Conservation (phyloP, 768 basidiomycete genomes). For the Leucosporidium creatinivorum region DNA sequence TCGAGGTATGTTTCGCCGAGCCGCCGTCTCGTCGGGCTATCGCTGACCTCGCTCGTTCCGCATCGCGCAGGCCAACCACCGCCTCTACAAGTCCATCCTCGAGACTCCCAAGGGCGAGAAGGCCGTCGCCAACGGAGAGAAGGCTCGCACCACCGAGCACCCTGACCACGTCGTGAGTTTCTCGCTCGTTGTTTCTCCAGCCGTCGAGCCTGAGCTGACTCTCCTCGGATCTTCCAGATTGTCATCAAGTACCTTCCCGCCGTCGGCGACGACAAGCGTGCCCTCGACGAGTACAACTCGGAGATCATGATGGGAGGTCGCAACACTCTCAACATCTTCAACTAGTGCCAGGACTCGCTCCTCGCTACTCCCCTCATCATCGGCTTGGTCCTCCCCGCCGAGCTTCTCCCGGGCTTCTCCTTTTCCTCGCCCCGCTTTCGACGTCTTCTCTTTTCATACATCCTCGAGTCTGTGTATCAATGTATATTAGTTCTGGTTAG, state of each 20-base stretch:
- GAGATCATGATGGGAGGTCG: conserved; percentile 95
- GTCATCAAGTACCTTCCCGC: no score
- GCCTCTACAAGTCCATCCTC: conserved; percentile 71
- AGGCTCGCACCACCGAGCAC: conserved; percentile 63
- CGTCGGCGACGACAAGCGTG: no score
- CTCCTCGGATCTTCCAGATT: no score
- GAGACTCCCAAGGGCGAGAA: conserved; percentile 47
- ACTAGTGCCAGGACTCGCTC: conserved; percentile 95
- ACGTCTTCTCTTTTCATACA: no score
- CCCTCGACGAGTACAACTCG: conserved; percentile 96
- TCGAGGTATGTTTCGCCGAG: conserved; percentile 44
- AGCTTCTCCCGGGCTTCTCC: no score
- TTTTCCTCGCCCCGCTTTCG: no score
- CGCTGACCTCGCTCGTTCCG: no score
- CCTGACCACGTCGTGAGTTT: conserved; percentile 61
- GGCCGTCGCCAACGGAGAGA: conserved; percentile 37
- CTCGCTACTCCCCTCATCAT: no score
- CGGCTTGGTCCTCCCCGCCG: no score
- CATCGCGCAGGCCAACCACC: conserved; percentile 49
- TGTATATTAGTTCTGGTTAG: no score
- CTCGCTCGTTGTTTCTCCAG: neutral
- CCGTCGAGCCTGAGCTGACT: conserved; percentile 57
- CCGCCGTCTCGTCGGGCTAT: no score
- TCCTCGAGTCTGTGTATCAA: no score
- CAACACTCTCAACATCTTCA: conserved; percentile 76